Conservation (phyloP, 2,329 filamentous ascomycete genomes). For the Colletotrichum tropicicola region DNA sequence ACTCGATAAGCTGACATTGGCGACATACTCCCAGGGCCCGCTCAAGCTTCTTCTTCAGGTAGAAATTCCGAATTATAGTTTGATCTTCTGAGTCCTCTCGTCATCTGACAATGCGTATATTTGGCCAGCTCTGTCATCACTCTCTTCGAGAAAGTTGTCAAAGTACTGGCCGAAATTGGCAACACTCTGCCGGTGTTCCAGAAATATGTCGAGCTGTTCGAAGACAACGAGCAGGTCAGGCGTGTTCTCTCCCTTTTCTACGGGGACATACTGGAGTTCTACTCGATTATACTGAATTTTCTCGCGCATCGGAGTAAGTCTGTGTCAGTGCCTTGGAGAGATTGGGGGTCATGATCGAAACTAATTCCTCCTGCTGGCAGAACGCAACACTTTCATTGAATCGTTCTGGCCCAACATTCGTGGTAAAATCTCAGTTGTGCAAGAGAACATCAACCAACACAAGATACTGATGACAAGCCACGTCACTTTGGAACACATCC, state of each 20-base stretch:
- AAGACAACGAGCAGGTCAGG: neutral
- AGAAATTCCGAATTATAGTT: too few species aligned
- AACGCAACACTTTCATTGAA: neutral
- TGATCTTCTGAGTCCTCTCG: too few species aligned
- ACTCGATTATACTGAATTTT: neutral
- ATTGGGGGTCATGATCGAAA: too few species aligned
- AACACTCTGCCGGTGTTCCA: neutral
- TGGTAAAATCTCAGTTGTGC: neutral
- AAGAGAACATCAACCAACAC: neutral
- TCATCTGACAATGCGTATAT: too few species aligned
- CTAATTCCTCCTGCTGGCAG: too few species aligned
- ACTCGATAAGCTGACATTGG: neutral
- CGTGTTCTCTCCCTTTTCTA: neutral
- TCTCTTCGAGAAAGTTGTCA: neutral
- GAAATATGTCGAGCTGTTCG: neutral
- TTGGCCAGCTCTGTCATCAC: neutral
- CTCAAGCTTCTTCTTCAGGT: neutral
- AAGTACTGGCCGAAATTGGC: neutral
- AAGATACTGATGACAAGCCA: neutral
- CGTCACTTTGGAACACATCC: neutral
- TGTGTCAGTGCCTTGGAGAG: too few species aligned
- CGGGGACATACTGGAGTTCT: neutral
- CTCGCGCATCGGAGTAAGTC: neutral
- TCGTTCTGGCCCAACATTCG: neutral
- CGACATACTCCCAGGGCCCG: neutral